Conservation (phyloP, 2,329 filamentous ascomycete species). For the Aspergillus intermedius region DNA sequence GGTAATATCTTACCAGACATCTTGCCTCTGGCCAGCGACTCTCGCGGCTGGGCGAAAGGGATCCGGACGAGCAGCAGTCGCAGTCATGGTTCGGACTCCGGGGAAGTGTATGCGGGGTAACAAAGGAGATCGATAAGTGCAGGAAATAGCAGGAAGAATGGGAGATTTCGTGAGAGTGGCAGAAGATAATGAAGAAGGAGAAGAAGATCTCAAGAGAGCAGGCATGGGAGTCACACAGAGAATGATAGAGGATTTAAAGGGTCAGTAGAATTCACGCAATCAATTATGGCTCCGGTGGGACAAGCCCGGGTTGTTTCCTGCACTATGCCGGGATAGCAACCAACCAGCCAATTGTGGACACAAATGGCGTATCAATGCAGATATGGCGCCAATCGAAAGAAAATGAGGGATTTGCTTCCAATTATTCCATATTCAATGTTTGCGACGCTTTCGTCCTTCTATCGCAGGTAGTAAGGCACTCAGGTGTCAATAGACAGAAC, state of each 20-base stretch:
- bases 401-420: too few relatives aligned
- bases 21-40: constrained; percentile 45
- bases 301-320: neutral
- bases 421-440: too few relatives aligned
- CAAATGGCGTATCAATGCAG: too few relatives aligned
- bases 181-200: constrained; percentile 1
- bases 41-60: constrained; percentile 42
- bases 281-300: neutral
- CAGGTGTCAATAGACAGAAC: too few relatives aligned
- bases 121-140: constrained; percentile 4
- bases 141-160: neutral
- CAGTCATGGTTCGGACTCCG: constrained; percentile 33
- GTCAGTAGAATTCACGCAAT: too few relatives aligned
- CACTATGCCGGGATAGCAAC: too few relatives aligned
- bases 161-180: neutral
- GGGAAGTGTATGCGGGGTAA: constrained; percentile 15
- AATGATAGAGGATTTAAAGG: too few relatives aligned
- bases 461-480: too few relatives aligned
- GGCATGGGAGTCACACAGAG: neutral
- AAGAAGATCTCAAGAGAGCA: constrained; percentile 2
- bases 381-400: neutral
- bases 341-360: too few relatives aligned
- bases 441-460: too few relatives aligned
- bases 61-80: constrained; percentile 31
- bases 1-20: constrained; percentile 39